These are phyloP conservation scores for Fusarium nelsonii DNA, from an alignment of 2,329 filamentous ascomycete genomes.

Conservation along the genomic window DNA sequence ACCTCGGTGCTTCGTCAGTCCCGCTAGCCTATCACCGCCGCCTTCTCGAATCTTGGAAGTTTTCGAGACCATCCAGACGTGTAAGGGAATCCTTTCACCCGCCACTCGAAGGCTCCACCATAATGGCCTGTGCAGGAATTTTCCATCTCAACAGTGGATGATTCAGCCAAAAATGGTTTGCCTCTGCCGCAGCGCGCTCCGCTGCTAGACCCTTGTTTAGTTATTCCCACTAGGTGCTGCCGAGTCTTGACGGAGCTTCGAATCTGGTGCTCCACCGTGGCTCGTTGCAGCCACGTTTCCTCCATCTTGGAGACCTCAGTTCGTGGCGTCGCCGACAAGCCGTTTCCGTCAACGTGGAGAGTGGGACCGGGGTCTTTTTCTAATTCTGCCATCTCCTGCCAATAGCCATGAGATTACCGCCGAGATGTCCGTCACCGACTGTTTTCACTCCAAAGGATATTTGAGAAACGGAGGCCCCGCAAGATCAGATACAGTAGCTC, in stretches of 20 bases:
- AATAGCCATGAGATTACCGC: slow-evolving; percentile 7
- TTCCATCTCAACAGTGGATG: slow-evolving; percentile 20
- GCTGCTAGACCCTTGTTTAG: slow-evolving; percentile 20
- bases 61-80: slow-evolving; percentile 16
- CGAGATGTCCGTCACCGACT: slow-evolving; percentile 28
- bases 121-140: slow-evolving; percentile 27
- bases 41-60: slow-evolving; percentile 39
- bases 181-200: slow-evolving; percentile 39
- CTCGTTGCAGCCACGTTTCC: slow-evolving; percentile 46
- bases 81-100: slow-evolving; percentile 14
- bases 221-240: slow-evolving; percentile 30
- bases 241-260: slow-evolving; percentile 22
- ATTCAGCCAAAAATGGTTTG: slow-evolving; percentile 23
- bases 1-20: slow-evolving; percentile 29
- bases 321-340: slow-evolving; percentile 37
- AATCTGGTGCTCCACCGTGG: neutral
- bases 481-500: neutral
- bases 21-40: slow-evolving; percentile 5
- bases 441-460: slow-evolving; percentile 5
- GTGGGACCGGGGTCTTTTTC: slow-evolving; percentile 15
- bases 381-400: slow-evolving; percentile 11
- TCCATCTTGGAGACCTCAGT: slow-evolving; percentile 18
- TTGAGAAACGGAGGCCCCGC: slow-evolving; percentile 2
- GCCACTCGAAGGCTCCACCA: slow-evolving; percentile 21
- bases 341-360: slow-evolving; percentile 16